These are phyloP conservation scores for Apiotrichum brassicae DNA, from an alignment of 1,284 basidiomycete genomes.

Conservation along the genomic window DNA sequence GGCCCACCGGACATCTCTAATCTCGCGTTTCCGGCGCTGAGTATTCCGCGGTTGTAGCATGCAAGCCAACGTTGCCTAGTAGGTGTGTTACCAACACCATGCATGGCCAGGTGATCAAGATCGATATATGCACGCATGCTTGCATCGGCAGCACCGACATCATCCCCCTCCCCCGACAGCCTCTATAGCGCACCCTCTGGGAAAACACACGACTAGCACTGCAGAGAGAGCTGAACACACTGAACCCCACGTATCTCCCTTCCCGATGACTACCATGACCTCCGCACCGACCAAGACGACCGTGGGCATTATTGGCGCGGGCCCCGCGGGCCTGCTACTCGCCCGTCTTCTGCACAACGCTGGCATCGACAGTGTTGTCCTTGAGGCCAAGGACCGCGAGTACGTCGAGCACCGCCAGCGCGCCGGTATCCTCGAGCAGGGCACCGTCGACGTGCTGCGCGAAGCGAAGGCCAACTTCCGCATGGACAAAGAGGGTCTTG, in stretches of 20 bases:
- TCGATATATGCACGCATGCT: too few relatives aligned
- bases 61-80: too few relatives aligned
- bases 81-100: too few relatives aligned
- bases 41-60: too few relatives aligned
- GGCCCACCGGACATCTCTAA: too few relatives aligned
- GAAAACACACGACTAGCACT: too few relatives aligned
- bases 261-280: background rate
- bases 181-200: too few relatives aligned
- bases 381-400: constrained; percentile 20
- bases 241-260: background rate
- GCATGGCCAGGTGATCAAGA: too few relatives aligned
- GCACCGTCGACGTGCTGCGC: constrained; percentile 15
- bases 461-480: constrained; percentile 13
- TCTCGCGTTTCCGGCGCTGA: too few relatives aligned
- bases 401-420: constrained; percentile 23
- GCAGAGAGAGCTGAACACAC: too few relatives aligned
- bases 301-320: constrained; percentile 19
- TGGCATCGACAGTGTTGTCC: constrained; percentile 13
- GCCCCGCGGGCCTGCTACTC: constrained; percentile 17
- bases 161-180: too few relatives aligned
- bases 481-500: constrained; percentile 20
- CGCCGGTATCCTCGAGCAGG: constrained; percentile 20
- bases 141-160: too few relatives aligned
- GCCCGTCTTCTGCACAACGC: constrained; percentile 13
- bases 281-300: constrained; percentile 15